These are phyloP conservation scores for Schwanniomyces vanrijiae DNA, from an alignment of 805 yeast species.

Conservation along the genomic window DNA sequence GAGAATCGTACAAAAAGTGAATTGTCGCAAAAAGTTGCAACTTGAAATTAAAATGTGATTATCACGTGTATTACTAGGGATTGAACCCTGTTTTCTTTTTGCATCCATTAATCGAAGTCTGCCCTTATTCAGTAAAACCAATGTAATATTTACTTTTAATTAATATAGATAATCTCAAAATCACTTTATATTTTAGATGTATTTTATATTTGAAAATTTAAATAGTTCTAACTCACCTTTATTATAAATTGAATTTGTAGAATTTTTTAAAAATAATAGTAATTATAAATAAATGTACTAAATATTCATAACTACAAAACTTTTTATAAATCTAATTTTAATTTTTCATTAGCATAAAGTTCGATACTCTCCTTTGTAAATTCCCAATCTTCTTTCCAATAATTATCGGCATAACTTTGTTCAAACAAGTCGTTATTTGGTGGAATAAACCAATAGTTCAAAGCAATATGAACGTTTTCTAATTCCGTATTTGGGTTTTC, in stretches of 20 bases:
- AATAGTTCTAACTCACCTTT: no score
- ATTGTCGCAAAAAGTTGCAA: background rate
- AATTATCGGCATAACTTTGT: conserved; percentile 46
- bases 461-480: conserved; percentile 51
- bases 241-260: no score
- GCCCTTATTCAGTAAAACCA: no score
- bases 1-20: background rate
- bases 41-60: background rate
- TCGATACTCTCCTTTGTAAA: conserved; percentile 37
- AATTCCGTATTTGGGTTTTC: conserved; percentile 13
- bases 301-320: background rate
- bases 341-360: conserved; percentile 3
- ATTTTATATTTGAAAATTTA: no score
- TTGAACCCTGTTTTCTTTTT: background rate
- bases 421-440: conserved; percentile 41
- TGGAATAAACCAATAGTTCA: conserved; percentile 77
- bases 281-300: no score
- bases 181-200: no score
- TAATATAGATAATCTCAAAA: no score
- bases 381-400: conserved; percentile 55
- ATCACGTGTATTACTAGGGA: background rate
- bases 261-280: no score
- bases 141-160: no score
- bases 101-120: background rate
- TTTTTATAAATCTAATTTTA: background rate